Base-by-base conservation (phyloP, 2,329 filamentous ascomycete species). In the Fusarium ramigenum region DNA sequence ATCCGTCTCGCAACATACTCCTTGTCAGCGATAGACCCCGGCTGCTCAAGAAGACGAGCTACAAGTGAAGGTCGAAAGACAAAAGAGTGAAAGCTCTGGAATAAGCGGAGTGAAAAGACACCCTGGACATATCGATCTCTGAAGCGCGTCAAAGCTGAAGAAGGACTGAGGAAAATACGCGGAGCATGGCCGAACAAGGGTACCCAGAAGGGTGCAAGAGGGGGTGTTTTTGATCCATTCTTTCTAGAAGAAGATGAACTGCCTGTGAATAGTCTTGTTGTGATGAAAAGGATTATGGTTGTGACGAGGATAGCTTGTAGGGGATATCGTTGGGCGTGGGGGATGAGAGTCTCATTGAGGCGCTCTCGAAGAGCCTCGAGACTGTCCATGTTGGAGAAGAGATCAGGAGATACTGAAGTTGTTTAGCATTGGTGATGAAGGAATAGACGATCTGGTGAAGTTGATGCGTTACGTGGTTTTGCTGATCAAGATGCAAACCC, bases 171-270 rank as follows among this genome's bases (percentile, higher is more conserved):
- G 25, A 74, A 67, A 66, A 84, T 75, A 44, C 79, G 80, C 2
- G 81, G 79, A 18, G 78, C 73, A 47, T 84, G 82, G 19, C 82
- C 82, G 9, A 84, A 43, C 19, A 80, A 76, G 1, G 83, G 83
- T 4, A 84, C 53, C 80, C 80, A 83, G 57, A 80, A 82, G 6
- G 80, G 78, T 4, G 80, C 81, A 53, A 72, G 69, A 10, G 77
- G 74, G 16, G 80, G 79, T 14, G 57, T 70, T 39, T 63, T 75
- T 36, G 68, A 68, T 21, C 72, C 68, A 67, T 75, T 63, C 36
- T 67, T 65, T 34, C 46, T 36, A 36, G 53, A 50, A 44, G 69
- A 92, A 87, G 90, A 71, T 30, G 75, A 53, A 28, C 58, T 50
- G 30, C 72, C 72, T 5, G 73, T 69, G 60, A 80, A 63, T 30